These are phyloP conservation scores for Xylaria nigripes DNA, from an alignment of 495 filamentous ascomycete genomes.

Conservation along the genomic window DNA sequence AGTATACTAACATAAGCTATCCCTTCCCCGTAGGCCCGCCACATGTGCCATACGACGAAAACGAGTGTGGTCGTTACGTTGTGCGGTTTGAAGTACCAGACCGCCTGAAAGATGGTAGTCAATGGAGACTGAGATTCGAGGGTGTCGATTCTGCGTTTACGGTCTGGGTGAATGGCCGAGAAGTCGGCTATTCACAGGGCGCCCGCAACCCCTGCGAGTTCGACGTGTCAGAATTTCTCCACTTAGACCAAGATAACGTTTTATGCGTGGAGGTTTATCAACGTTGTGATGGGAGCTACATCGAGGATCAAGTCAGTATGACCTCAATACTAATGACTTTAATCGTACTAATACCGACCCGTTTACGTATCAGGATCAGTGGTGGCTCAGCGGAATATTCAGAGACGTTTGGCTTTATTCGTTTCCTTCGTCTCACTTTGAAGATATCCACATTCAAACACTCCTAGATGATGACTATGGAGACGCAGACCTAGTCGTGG, in stretches of 20 bases:
- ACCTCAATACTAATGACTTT: background rate
- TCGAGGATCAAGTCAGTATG: conserved; percentile 51
- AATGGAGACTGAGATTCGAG: conserved; percentile 55
- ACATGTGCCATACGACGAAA: conserved; percentile 51
- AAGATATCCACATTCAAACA: conserved; percentile 53
- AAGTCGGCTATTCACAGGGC: conserved; percentile 62
- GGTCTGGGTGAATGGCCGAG: conserved; percentile 55
- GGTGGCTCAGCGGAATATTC: conserved; percentile 60
- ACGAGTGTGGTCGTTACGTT: conserved; percentile 58
- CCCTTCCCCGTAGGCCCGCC: conserved; percentile 58
- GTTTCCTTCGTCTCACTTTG: conserved; percentile 49
- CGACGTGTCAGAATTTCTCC: conserved; percentile 47
- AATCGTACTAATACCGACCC: conserved; percentile 4
- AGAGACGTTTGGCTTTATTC: conserved; percentile 58
- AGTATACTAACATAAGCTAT: conserved; percentile 59
- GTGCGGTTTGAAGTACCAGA: conserved; percentile 38
- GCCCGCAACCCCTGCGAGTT: conserved; percentile 61
- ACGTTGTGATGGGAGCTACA: conserved; percentile 57
- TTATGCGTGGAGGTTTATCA: conserved; percentile 60
- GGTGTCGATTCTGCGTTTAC: conserved; percentile 64
- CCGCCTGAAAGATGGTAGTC: conserved; percentile 29
- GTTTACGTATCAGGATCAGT: conserved; percentile 33
- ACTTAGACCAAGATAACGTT: conserved; percentile 39
- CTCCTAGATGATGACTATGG: conserved; percentile 47
- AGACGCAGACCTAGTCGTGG: conserved; percentile 46